Evolutionary conservation across 2,329 filamentous ascomycete genomes (phyloP).

Genomic region (Stagonosporopsis chrysanthemi): DNA sequence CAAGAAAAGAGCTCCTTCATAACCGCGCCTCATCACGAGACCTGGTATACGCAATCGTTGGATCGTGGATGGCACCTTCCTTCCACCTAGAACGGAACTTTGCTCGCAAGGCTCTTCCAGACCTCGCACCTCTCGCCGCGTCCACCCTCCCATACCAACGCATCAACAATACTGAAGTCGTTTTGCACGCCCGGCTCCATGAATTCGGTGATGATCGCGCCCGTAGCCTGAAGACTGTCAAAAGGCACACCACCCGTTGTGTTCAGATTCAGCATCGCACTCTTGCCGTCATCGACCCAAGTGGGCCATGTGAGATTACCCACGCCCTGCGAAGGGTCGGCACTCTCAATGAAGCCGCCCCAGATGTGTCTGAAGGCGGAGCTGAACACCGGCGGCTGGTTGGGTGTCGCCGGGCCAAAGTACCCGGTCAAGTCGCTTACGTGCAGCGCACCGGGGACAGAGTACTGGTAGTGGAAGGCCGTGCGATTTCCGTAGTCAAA

Average conservation of each 20-base stretch:
- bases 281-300: slow-evolving; percentile 7
- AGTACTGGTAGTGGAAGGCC: slow-evolving; percentile 33
- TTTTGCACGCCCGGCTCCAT: slow-evolving; percentile 20
- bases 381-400: slow-evolving; percentile 4
- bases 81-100: background rate
- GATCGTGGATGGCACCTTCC: background rate
- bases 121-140: slow-evolving; percentile 22
- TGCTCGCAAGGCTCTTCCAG: slow-evolving; percentile 4
- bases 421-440: slow-evolving; percentile 24
- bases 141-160: slow-evolving; percentile 24
- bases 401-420: slow-evolving; percentile 27
- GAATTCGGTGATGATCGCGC: slow-evolving; percentile 14
- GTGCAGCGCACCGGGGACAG: slow-evolving; percentile 29
- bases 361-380: slow-evolving; percentile 4
- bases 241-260: slow-evolving; percentile 3
- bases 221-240: background rate
- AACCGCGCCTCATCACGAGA: no score
- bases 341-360: background rate
- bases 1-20: no score
- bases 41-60: background rate
- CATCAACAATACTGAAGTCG: slow-evolving; percentile 16
- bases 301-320: slow-evolving; percentile 1
- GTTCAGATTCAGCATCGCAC: slow-evolving; percentile 8
- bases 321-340: slow-evolving; percentile 1
- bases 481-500: slow-evolving; percentile 36